phyloP scores from a whole-genome alignment of 2,329 filamentous ascomycete genomes.

The Fusarium avenaceum region DNA sequence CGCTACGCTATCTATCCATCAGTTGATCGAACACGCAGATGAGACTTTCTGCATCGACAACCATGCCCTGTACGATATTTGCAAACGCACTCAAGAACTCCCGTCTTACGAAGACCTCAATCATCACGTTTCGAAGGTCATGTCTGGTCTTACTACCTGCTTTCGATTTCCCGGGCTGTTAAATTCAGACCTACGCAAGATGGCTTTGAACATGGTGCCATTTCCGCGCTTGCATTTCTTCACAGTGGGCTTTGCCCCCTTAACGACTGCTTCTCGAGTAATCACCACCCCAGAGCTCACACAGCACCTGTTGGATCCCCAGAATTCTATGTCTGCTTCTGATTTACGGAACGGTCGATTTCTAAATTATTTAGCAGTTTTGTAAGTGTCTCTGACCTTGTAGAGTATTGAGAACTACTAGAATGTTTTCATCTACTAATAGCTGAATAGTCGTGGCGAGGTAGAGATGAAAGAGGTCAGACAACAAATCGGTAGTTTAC shows the following conservation, averaged over 20 bases:
- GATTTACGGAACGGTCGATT: slow-evolving; percentile 99
- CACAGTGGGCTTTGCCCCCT: slow-evolving; percentile 75
- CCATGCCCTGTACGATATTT: slow-evolving; percentile 99
- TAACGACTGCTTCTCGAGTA: slow-evolving; percentile 79
- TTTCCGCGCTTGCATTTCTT: slow-evolving; percentile 99
- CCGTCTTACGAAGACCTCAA: slow-evolving; percentile 99
- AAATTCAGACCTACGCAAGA: slow-evolving; percentile 99
- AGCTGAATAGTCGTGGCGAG: slow-evolving; percentile 79
- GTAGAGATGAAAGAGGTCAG: slow-evolving; percentile 99
- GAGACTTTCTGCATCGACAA: slow-evolving; percentile 68
- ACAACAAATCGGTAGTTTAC: slow-evolving; percentile 99
- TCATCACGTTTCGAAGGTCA: slow-evolving; percentile 98
- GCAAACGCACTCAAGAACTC: slow-evolving; percentile 99
- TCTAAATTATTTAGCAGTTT: slow-evolving; percentile 98
- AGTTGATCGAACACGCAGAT: too few relatives aligned
- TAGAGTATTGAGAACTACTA: too few relatives aligned
- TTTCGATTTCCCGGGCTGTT: slow-evolving; percentile 99
- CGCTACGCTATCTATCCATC: too few relatives aligned
- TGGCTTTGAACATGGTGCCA: slow-evolving; percentile 99
- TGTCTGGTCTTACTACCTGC: slow-evolving; percentile 98
- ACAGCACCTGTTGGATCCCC: slow-evolving; percentile 99
- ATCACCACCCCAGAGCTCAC: slow-evolving; percentile 97
- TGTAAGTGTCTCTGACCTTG: slow-evolving; percentile 53
- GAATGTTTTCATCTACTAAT: too few relatives aligned
- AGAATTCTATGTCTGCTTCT: slow-evolving; percentile 99